Percentiles rank a stretch among this genome's conserved stretches.
These are phyloP conservation scores for Xylaria venustula DNA, from an alignment of 495 filamentous ascomycete genomes.

Conservation along the genomic window DNA sequence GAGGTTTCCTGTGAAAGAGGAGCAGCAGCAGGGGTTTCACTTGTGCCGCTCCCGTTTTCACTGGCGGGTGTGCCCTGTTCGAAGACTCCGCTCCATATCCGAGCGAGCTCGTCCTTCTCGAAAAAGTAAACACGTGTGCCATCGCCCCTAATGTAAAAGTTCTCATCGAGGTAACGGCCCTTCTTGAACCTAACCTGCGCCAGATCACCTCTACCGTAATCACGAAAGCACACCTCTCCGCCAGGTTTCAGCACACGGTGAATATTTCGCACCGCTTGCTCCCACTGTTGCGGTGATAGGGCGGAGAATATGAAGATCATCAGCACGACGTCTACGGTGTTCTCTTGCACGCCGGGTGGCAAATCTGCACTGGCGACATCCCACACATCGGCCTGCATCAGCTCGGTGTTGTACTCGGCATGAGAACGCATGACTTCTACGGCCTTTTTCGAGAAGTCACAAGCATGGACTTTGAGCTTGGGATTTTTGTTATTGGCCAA, in stretches of 20 bases:
- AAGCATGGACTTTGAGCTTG: conserved; percentile 77
- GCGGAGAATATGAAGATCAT: conserved; percentile 98
- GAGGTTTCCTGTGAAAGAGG: conserved; percentile 9
- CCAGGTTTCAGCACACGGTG: conserved; percentile 80
- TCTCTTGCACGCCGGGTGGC: conserved; percentile 72
- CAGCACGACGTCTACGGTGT: conserved; percentile 81
- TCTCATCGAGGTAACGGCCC: conserved; percentile 86
- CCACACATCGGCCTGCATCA: conserved; percentile 88
- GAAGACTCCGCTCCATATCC: conserved; percentile 67
- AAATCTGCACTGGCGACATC: conserved; percentile 70
- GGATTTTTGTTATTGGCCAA: conserved; percentile 77
- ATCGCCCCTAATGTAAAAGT: conserved; percentile 94
- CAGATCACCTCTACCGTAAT: conserved; percentile 93
- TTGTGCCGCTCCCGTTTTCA: conserved; percentile 15
- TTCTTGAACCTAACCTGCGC: conserved; percentile 97
- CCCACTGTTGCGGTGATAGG: conserved; percentile 80
- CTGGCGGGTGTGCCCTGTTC: conserved; percentile 13
- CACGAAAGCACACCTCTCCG: conserved; percentile 85
- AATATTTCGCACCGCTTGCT: conserved; percentile 76
- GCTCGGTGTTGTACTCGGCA: conserved; percentile 57
- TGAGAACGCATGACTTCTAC: conserved; percentile 82
- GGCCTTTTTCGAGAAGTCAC: conserved; percentile 88
- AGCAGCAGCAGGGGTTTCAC: conserved; percentile 3
- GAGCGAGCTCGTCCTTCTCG: conserved; percentile 73
- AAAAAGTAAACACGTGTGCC: conserved; percentile 98